Evolutionary conservation across 345 rosid genomes (phyloP).

Genomic region (Ceriops tagal): DNA sequence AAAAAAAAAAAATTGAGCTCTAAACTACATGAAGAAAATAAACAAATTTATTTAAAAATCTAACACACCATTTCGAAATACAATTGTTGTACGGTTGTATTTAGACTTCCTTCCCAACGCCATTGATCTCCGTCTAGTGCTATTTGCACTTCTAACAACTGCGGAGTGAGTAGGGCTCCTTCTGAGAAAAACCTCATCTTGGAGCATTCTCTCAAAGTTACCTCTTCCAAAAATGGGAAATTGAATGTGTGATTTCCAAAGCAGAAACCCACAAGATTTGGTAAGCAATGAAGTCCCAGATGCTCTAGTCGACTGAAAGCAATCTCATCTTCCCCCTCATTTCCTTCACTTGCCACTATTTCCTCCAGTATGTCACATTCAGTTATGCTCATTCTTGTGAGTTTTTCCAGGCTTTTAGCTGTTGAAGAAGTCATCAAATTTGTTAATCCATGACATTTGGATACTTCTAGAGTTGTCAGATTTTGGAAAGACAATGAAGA

Average conservation of each 20-base stretch:
- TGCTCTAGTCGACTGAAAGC: slow-evolving; percentile 11
- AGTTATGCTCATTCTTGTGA: slow-evolving; percentile 10
- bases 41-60: no score
- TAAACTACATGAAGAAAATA: no score
- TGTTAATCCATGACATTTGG: slow-evolving; percentile 10
- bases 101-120: background rate
- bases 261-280: slow-evolving; percentile 14
- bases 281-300: slow-evolving; percentile 13
- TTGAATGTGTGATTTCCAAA: background rate
- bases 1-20: no score
- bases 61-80: background rate
- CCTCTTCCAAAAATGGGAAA: slow-evolving; percentile 7
- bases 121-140: background rate
- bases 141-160: background rate
- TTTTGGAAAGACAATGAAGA: slow-evolving; percentile 12
- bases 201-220: background rate
- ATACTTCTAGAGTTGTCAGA: slow-evolving; percentile 10
- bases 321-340: slow-evolving; percentile 8
- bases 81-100: background rate
- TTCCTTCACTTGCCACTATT: slow-evolving; percentile 4
- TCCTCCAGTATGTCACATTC: slow-evolving; percentile 19
- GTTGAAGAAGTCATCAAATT: slow-evolving; percentile 11
- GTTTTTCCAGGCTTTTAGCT: slow-evolving; percentile 19
- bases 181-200: background rate
- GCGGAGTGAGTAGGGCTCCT: background rate